A percentile compares a stretch with the other conserved stretches of the same genome.
These are phyloP conservation scores for Coniochaeta ligniaria DNA, from an alignment of 2,329 filamentous ascomycete genomes.

Conservation along the genomic window DNA sequence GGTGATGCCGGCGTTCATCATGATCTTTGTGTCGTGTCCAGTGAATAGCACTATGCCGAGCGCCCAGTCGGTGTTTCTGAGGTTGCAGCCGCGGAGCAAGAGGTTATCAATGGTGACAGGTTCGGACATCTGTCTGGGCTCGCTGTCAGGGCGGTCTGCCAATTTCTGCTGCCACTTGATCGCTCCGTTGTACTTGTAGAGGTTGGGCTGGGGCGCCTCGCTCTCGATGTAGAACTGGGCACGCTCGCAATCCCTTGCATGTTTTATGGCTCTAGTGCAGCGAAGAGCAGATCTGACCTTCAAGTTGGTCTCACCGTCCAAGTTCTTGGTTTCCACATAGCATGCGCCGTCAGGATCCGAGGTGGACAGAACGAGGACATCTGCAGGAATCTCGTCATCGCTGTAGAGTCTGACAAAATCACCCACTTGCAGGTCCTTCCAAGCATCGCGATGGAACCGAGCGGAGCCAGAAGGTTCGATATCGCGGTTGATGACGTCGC, in stretches of 20 bases:
- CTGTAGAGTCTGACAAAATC: slow-evolving; percentile 97
- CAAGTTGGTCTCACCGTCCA: slow-evolving; percentile 96
- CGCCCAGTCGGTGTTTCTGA: slow-evolving; percentile 94
- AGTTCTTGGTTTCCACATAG: slow-evolving; percentile 95
- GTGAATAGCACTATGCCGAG: slow-evolving; percentile 91
- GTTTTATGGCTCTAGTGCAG: slow-evolving; percentile 73
- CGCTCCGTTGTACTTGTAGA: slow-evolving; percentile 91
- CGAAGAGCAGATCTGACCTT: slow-evolving; percentile 91
- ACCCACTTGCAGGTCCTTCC: slow-evolving; percentile 93
- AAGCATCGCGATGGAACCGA: slow-evolving; percentile 84
- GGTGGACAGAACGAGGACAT: slow-evolving; percentile 85
- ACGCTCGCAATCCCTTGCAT: slow-evolving; percentile 87
- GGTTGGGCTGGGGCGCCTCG: slow-evolving; percentile 83
- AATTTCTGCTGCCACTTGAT: slow-evolving; percentile 78
- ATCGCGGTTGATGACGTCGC: slow-evolving; percentile 64
- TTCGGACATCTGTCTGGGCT: slow-evolving; percentile 75
- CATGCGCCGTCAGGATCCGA: slow-evolving; percentile 92
- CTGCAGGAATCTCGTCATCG: slow-evolving; percentile 89
- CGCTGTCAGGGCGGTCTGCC: slow-evolving; percentile 51
- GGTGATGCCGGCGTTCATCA: slow-evolving; percentile 95
- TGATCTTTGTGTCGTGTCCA: slow-evolving; percentile 95
- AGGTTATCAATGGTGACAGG: slow-evolving; percentile 93
- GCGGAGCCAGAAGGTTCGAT: slow-evolving; percentile 61
- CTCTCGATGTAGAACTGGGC: slow-evolving; percentile 85
- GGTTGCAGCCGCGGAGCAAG: slow-evolving; percentile 83